These are phyloP conservation scores for Wallacemonas sp. DNA, from an alignment of 208 protist species.

Conservation along the genomic window DNA sequence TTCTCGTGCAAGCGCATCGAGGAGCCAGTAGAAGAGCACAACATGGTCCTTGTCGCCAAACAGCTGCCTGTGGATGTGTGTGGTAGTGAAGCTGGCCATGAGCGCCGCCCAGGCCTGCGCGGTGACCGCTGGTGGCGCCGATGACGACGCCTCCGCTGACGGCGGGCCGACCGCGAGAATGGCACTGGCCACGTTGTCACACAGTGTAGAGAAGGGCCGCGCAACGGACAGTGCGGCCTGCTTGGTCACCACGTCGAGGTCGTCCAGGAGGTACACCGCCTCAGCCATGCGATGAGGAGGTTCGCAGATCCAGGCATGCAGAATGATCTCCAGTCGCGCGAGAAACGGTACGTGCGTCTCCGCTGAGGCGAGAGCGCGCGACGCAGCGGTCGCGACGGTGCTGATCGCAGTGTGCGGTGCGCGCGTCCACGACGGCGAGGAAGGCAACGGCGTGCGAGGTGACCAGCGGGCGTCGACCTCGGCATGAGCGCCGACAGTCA, in stretches of 20 bases:
- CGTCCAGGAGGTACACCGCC: constrained; percentile 7
- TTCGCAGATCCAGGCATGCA: background rate
- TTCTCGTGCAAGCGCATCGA: constrained; percentile 8
- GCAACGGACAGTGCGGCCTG: background rate
- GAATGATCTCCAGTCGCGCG: background rate
- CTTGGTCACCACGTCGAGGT: background rate
- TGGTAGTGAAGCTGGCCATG: background rate
- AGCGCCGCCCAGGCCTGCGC: background rate
- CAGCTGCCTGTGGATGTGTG: background rate
- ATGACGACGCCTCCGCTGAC: background rate
- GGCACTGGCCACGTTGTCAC: background rate
- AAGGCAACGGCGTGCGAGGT: too few relatives aligned
- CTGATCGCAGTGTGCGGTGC: too few relatives aligned
- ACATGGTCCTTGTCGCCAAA: constrained; percentile 6
- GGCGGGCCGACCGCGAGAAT: background rate
- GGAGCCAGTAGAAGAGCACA: constrained; percentile 9
- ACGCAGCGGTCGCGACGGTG: too few relatives aligned
- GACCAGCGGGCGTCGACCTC: too few relatives aligned
- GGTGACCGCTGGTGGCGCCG: background rate
- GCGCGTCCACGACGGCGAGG: too few relatives aligned
- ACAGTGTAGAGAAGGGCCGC: background rate
- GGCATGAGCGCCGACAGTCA: too few relatives aligned
- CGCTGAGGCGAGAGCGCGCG: too few relatives aligned
- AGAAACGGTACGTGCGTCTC: background rate
- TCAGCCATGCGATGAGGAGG: constrained; percentile 1